Evolutionary conservation across 2,329 filamentous ascomycete species (phyloP), one percentile per base, ranked within the genome.

Genomic region (Sporothrix protearum): DNA sequence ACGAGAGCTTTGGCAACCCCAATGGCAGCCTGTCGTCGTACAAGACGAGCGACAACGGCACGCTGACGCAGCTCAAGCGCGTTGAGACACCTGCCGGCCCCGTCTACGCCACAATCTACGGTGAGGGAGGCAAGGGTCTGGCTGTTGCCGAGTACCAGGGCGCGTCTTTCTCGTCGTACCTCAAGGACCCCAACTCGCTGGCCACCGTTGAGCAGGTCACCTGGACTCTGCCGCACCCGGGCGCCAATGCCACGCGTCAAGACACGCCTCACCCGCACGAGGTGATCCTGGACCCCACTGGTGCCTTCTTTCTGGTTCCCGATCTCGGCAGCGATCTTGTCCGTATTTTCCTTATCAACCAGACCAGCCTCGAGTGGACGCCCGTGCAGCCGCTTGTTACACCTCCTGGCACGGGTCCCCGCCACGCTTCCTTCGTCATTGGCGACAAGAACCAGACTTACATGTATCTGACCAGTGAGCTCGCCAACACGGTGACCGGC

Each of bases 291-390:
- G 90, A 92, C 77, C 90, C 90, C 7, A 90, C 87, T 1, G 86
- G 85, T 6, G 76, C 82, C n/a, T 92, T 86, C 78, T 76, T 92
- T 36, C 76, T 92, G 9, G 84, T 88, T 9, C 89, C 90, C 1
- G 91, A 92, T 75, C 83, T 94, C 5, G 88, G 90, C 53, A 83
- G 86, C 71, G 91, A 92, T 75, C 76, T 87, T 7, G 79, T 92
- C 64, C 88, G 86, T 74, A 80, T 82, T 71, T 92, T 87, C 78
- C 77, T 80, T 70, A 83, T 90, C 76, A 80, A 87, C 74, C 83
- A 83, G 61, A 77, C 80, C 7, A 82, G 84, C 42, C 80, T 87
- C 8, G 76, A 76, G 22, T 79, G 83, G 73, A 82, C 82, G 33
- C 76, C 80, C 28, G 75, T 80, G 25, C 74, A 77, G 7, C 82